Base-by-base conservation (phyloP, 306 rosid genomes). In the Vigna unguiculata region DNA sequence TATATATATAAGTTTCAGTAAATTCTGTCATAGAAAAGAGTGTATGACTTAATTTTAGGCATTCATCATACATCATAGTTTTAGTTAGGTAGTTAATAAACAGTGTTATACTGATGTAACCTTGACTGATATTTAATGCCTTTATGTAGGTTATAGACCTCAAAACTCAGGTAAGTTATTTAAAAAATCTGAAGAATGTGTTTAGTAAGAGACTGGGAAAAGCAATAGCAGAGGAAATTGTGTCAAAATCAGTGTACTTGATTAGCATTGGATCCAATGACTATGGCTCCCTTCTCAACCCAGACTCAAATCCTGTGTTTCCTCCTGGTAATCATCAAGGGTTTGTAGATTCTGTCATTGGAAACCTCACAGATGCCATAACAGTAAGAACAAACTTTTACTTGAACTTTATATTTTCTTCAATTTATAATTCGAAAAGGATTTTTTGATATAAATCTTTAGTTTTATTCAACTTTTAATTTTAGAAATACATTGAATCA, bases 181-280 rank as follows among this genome's bases (percentile, higher is more conserved):
- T 87, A 57, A 76, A 85, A 71, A 78, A 67, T 6, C 73, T 87
- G 13, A 86, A 45, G 75, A 80, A 59, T 30, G 1, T 48, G 14
- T 17, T 85, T 9, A 84, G 61, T 36, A 9, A 72, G 57, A 81
- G 76, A 30, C 62, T 83, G 3, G 97, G 92, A 4, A n/a, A 54
- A 9, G 51, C 22, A 60, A 75, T 74, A 79, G 77, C 85, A 22
- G 64, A 74, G 40, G 54, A 24, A 11, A 52, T 87, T 54, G 0
- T 91, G 0, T 75, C 86, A 14, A 57, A 78, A 36, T 85, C 92
- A 7, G 88, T 91, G n/a, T 82, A 83, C 86, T 9, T 91, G 30
- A 22, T 87, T 16, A 85, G 80, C 52, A 9, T 82, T 4, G 90
- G 90, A 46, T 2, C 41, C 77, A 34, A 87, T 28, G 91, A 87